Base-by-base conservation (phyloP, 495 filamentous ascomycete species). In the Letharia columbiana region DNA sequence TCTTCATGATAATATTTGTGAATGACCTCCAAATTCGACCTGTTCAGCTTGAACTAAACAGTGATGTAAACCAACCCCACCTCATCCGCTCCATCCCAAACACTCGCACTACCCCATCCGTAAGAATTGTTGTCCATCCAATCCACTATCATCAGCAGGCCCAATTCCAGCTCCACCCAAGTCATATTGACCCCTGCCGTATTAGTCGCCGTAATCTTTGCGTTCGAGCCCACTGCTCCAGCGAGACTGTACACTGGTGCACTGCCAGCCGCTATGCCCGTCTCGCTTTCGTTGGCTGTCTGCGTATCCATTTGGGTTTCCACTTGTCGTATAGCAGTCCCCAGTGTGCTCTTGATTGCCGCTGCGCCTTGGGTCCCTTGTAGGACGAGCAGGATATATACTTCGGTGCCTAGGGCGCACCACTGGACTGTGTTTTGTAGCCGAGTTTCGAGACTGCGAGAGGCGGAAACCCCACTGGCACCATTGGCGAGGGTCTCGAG, bases 211-310 rank as follows among this genome's bases (percentile, higher is more conserved):
- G 15, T 37, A 8, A 57, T 13, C 28, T 18, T 37, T 37, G 54
- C 33, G 8, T 35, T 4, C 9, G 4, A 10, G 20, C 45, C 15
- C 23, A 28, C 40, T 13, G 18, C 17, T 37, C 54, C 54, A 1
- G 31, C 33, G 10, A 57, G 54, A 37, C 54, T 57, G 54, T 57
- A 57, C 54, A 57, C 54, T 15, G 54, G 54, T 23, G 31, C 31
- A 10, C 13, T 57, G 8, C 33, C 54, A 8, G 54, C 17, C 7
- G 54, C 54, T 9, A 37, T 37, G 5, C 54, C 54, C 5, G 31
- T 37, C 17, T 57, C 54, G 33, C 54, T 57, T 18, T 37, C 54
- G 2, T 1, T 37, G 33, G 28, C 54, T 1, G 31, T 57, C 54
- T 57, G 54, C 28, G 11, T 2, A 1, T 37, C 17, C 33, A 57